Base-by-base conservation (phyloP, 2,329 filamentous ascomycete species). In the Fusarium sororula region DNA sequence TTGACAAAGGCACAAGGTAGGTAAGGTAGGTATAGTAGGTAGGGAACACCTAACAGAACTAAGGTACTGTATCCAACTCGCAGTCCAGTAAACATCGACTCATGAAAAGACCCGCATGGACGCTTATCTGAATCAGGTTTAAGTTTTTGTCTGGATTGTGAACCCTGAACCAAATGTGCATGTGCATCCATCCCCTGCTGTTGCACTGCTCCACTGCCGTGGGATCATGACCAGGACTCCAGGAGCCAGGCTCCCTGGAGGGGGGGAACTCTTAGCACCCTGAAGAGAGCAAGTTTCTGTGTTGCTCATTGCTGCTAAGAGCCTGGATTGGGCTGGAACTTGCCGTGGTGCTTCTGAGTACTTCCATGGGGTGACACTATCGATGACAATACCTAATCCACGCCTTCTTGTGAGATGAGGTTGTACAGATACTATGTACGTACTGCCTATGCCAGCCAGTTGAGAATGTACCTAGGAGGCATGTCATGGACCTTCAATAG, bases 161-260 rank as follows among this genome's bases (percentile, higher is more conserved):
- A 60, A 61, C 54, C 54, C 44, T 60, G 58, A 68, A 55, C 62
- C 58, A 72, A 68, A 62, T 60, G 45, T 47, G 39, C 41, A 32
- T 32, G 30, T 32, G 30, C 5, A 35, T 35, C 14, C 32, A 55
- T 63, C 60, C 63, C 70, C 54, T 69, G 54, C 39, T 50, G 59
- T 63, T 56, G 48, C 56, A 68, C 42, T 44, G 32, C 71, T 74
- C 67, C 72, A 71, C 71, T 63, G 50, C 63, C 53, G 68, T 75
- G 68, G 68, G 68, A 75, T 68, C 67, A 62, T 68, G 62, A 51
- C 66, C 60, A 61, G 54, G 70, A 26, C 53, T 60, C 57, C 50
- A 61, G 54, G 70, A 59, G 66, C 57, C 50, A 60, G 58, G 64
- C 55, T 62, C 44, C 64, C 57, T 63, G 32, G 67, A 44, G 35